Evolutionary conservation across 768 basidiomycete species (phyloP).

Genomic region (Cyclocybe aegerita): DNA sequence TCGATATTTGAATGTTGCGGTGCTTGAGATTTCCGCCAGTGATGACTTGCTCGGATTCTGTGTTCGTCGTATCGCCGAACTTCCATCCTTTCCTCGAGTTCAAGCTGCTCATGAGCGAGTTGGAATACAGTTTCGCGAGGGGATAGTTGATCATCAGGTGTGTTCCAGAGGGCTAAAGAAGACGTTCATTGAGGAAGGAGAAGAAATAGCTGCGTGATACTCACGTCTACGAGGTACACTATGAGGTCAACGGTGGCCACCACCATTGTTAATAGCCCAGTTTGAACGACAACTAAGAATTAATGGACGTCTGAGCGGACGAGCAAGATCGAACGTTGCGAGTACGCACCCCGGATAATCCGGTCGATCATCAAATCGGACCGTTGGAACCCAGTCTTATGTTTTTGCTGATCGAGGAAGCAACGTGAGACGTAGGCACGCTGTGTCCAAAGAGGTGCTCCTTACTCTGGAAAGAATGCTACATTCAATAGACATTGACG

Average conservation of each 20-base stretch:
- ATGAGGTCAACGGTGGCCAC: slow-evolving; percentile 19
- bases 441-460: too few relatives aligned
- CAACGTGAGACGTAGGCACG: too few relatives aligned
- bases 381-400: slow-evolving; percentile 21
- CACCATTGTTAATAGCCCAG: slow-evolving; percentile 21
- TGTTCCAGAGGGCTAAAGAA: background rate
- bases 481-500: too few relatives aligned
- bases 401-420: slow-evolving; percentile 10
- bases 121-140: slow-evolving; percentile 3
- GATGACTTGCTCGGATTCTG: too few relatives aligned
- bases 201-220: background rate
- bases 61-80: too few relatives aligned
- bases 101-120: slow-evolving; percentile 4
- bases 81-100: background rate
- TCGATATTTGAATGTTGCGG: too few relatives aligned
- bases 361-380: slow-evolving; percentile 22
- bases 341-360: slow-evolving; percentile 18
- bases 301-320: background rate
- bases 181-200: background rate
- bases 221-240: slow-evolving; percentile 18
- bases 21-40: too few relatives aligned
- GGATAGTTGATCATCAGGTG: slow-evolving; percentile 1
- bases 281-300: slow-evolving; percentile 20
- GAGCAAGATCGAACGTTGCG: background rate
- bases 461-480: too few relatives aligned